Base-by-base conservation (phyloP, 129 eudicot species). In the Helichrysum umbraculigerum region DNA sequence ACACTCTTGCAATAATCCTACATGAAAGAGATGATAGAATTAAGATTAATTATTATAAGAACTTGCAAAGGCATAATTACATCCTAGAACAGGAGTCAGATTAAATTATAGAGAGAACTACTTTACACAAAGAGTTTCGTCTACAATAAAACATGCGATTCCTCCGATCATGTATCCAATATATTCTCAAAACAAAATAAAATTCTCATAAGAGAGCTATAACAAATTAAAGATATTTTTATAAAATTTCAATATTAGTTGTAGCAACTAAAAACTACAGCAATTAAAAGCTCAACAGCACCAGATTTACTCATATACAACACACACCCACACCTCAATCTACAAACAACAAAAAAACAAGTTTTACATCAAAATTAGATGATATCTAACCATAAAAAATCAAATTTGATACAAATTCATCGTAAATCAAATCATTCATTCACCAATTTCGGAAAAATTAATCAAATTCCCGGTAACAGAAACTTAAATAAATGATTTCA, bases 1-100 rank as follows among this genome's bases (percentile, higher is more conserved):
- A 42, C 32, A 64, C 44, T 72, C 84, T 74, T 75, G 62, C 52
- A 57, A 61, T 50, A 61, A 68, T 52, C 80, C 91, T 86, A 71
- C 80, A 70, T 33, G 21, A 75, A 68, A 41, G 19, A 69, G 20
- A 58, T 29, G 73, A 32, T 21, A 63, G 20, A 68, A 16, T 80
- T 56, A 42, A 74, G 28, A 25, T 25, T 25, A 25, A 25, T 25
- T 34, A 72, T 66, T 12, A 33, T 29, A 41, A 37, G 37, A 70
- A 37, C 70, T 32, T 37, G 20, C 60, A 74, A 76, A 59, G 35
- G 70, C 58, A 60, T 20, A 33, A 21, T 19, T 60, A 29, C 71
- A 70, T 50, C 42, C 30, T 41, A 41, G 42, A 37, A 10, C 12
- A 41, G 47, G 47, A 41, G 47, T 2, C 47, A 41, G 47, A 10